These are phyloP conservation scores for Colletotrichum lupini DNA, from an alignment of 2,329 filamentous ascomycete genomes.

Conservation along the genomic window DNA sequence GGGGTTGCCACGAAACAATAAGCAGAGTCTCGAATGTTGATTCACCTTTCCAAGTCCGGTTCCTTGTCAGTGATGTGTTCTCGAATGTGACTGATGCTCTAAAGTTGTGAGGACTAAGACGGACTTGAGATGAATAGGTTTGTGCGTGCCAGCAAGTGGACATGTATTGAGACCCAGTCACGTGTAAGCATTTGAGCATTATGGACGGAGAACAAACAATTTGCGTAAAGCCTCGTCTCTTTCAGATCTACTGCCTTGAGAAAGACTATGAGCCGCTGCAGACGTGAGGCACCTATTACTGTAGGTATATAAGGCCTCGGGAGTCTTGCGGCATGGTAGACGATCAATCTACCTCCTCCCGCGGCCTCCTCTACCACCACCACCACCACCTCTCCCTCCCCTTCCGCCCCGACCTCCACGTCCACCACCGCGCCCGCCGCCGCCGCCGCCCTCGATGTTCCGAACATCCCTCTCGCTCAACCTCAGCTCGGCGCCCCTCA, in stretches of 20 bases:
- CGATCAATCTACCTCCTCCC: slow-evolving; percentile 6
- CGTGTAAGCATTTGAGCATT: not conserved
- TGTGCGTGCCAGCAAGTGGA: too few species aligned
- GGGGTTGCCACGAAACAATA: slow-evolving; percentile 15
- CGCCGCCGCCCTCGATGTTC: slow-evolving; percentile 72
- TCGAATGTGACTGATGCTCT: too few species aligned
- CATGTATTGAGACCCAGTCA: too few species aligned
- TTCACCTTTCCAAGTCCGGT: not conserved
- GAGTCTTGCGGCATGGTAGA: not conserved
- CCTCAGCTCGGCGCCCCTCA: slow-evolving; percentile 82
- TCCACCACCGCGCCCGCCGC: slow-evolving; percentile 25
- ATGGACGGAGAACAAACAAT: not conserved
- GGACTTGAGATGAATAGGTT: too few species aligned
- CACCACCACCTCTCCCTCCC: slow-evolving; percentile 49
- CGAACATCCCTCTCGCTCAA: slow-evolving; percentile 82
- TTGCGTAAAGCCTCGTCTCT: not conserved
- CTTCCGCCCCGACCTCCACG: slow-evolving; percentile 37
- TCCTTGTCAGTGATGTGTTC: not conserved
- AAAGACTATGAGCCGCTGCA: not conserved
- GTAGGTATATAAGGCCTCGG: not conserved
- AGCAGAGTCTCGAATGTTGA: slow-evolving; percentile 32
- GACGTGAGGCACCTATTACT: not conserved
- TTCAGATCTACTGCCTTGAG: not conserved
- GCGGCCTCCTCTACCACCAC: slow-evolving; percentile 51
- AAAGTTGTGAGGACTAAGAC: too few species aligned